Evolutionary conservation across 176 grass and related monocot genomes (phyloP).

Genomic region (Leersia perrieri): DNA sequence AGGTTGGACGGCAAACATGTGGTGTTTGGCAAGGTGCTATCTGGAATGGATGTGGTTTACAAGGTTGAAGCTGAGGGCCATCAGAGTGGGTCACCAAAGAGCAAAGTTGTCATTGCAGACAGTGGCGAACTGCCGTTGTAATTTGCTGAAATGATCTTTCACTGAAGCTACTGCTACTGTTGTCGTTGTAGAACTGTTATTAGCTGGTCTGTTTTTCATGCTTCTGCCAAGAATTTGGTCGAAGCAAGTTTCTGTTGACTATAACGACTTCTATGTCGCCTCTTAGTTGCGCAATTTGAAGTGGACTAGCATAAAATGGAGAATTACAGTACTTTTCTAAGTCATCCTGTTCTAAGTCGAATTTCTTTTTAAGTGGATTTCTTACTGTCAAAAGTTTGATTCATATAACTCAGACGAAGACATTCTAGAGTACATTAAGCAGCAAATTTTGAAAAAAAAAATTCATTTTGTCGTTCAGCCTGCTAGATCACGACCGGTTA

Average conservation of each 20-base stretch:
- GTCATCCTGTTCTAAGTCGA: background rate
- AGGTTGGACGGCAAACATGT: slow-evolving; percentile 99
- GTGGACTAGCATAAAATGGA: background rate
- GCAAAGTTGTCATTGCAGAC: slow-evolving; percentile 67
- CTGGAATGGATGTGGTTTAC: slow-evolving; percentile 98
- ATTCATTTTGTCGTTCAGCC: background rate
- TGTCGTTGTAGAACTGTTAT: slow-evolving; percentile 7
- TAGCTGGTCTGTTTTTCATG: background rate
- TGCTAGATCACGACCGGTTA: background rate
- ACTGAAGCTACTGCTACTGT: background rate
- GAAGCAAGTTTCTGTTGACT: background rate
- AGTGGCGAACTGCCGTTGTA: slow-evolving; percentile 78
- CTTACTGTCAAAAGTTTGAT: background rate
- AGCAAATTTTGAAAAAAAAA: background rate
- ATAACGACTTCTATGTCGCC: slow-evolving; percentile 5
- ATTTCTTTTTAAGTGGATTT: no score
- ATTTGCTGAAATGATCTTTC: slow-evolving; percentile 17
- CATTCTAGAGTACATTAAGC: background rate
- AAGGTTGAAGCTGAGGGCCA: slow-evolving; percentile 89
- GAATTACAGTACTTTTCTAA: background rate
- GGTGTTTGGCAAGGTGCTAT: slow-evolving; percentile 94
- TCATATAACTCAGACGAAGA: background rate
- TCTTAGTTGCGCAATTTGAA: background rate
- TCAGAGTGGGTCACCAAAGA: slow-evolving; percentile 81
- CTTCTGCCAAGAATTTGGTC: background rate